Percentiles rank a stretch among this genome's conserved stretches.
Evolutionary conservation across 2,329 filamentous ascomycete species (phyloP).

Genomic region (Pseudogymnoascus sp.): DNA sequence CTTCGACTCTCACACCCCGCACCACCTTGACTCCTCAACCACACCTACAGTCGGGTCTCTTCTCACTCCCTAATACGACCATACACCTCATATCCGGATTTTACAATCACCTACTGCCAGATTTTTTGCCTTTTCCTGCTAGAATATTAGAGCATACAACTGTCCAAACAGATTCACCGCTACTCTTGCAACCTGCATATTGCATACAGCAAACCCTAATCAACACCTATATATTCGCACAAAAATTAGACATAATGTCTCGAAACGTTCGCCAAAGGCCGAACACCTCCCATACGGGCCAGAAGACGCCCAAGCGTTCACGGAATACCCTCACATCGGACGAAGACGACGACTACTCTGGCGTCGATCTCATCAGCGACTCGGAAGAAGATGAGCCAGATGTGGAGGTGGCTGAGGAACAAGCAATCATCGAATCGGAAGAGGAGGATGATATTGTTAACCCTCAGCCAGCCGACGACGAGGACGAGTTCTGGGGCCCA

Average conservation of each 20-base stretch:
- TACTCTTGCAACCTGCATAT: slow-evolving; percentile 1
- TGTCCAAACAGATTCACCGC: slow-evolving; percentile 5
- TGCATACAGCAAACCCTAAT: slow-evolving; percentile 1
- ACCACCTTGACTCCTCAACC: slow-evolving; percentile 10
- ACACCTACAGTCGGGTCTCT: not conserved
- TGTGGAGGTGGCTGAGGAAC: slow-evolving; percentile 70
- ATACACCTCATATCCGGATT: slow-evolving; percentile 12
- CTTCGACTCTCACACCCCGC: slow-evolving; percentile 8
- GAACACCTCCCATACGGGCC: slow-evolving; percentile 28
- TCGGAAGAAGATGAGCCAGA: slow-evolving; percentile 72
- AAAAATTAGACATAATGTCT: slow-evolving; percentile 21
- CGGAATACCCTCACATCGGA: slow-evolving; percentile 45
- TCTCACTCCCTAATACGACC: slow-evolving; percentile 1
- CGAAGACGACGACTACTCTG: slow-evolving; percentile 61
- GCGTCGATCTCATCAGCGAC: slow-evolving; percentile 70
- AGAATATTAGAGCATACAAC: not conserved
- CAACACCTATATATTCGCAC: not conserved
- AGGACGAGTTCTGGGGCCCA: slow-evolving; percentile 34
- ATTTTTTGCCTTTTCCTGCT: slow-evolving; percentile 1
- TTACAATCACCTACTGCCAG: slow-evolving; percentile 12
- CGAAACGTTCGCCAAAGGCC: slow-evolving; percentile 45
- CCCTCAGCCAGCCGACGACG: slow-evolving; percentile 27
- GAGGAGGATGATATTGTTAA: slow-evolving; percentile 33
- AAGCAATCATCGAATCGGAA: slow-evolving; percentile 53
- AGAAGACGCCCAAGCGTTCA: slow-evolving; percentile 24